phyloP scores from a whole-genome alignment of 495 filamentous ascomycete species.

The Letharia columbiana region DNA sequence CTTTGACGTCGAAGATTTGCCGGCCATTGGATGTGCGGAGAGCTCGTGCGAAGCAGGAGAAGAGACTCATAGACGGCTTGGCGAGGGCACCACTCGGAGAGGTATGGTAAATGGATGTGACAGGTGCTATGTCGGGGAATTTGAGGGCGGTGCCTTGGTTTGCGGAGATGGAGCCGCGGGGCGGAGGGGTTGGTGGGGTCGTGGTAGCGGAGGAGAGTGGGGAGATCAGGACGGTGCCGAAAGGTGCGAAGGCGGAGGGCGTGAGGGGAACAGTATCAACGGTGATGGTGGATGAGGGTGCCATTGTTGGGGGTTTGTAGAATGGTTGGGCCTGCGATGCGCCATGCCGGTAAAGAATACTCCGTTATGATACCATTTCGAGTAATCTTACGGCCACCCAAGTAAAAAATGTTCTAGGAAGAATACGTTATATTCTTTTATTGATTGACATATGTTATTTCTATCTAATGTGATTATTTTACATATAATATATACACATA shows the following conservation, averaged over 20 bases:
- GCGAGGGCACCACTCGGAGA: constrained; percentile 56
- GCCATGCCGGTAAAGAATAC: background rate
- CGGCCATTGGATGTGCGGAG: constrained; percentile 27
- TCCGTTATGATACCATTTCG: too few relatives aligned
- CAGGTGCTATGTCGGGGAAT: constrained; percentile 66
- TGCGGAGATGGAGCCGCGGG: constrained; percentile 34
- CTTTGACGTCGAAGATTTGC: constrained; percentile 52
- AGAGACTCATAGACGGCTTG: constrained; percentile 71
- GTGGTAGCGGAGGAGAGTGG: constrained; percentile 43
- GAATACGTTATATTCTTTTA: background rate
- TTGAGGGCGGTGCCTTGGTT: constrained; percentile 89
- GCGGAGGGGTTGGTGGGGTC: constrained; percentile 33
- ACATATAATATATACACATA: background rate
- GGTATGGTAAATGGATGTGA: constrained; percentile 56
- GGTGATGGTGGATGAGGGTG: background rate
- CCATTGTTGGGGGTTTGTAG: background rate
- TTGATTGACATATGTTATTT: too few relatives aligned
- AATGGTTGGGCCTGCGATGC: background rate
- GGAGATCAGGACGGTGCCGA: constrained; percentile 75
- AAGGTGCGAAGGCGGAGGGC: constrained; percentile 58
- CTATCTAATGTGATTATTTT: background rate
- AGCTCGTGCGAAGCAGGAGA: constrained; percentile 68
- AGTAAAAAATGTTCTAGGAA: too few relatives aligned
- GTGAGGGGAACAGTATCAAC: constrained; percentile 52
- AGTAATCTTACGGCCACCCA: too few relatives aligned